Evolutionary conservation across 1,284 basidiomycete species (phyloP), one percentile per base, ranked within the genome.

Genomic region (Sporisorium reilianum): DNA sequence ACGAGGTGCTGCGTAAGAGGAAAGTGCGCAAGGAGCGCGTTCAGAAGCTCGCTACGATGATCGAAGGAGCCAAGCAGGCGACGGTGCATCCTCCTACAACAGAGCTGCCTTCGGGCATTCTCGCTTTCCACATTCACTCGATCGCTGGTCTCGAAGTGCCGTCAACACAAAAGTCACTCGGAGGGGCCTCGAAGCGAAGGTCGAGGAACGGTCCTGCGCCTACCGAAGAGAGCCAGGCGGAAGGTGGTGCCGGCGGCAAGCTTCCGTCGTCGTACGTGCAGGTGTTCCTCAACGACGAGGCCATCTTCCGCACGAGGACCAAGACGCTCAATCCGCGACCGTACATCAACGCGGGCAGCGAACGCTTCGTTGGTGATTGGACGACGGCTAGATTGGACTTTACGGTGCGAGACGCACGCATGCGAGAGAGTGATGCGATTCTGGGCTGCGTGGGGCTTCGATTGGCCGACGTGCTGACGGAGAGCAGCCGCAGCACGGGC

Each of bases 181-280:
- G 60, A 14, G 50, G 54, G 22, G 51, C 62, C n/a, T 65, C 64
- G 41, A 78, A 79, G 55, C 48, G 76, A 26, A 73, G 73, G 57
- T 50, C 57, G 28, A 54, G 67, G 18, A 55, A 72, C 55, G 59
- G 44, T 3, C 23, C 53, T 18, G 63, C 68, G 20, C 61, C 66
- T 1, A 61, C 58, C 3, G 75, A 79, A 9, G 77, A 74, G 41
- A 64, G 53, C 48, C 68, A 69, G 14, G 72, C 72, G 12, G 79
- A 76, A 23, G 70, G 72, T 16, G 57, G 65, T 5, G 53, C 64
- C 12, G 64, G 54, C 5, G 67, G 66, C 48, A 74, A 74, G 64
- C 54, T 82, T 8, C 81, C 81, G 7, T 79, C 75, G 25, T 78
- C 79, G 3, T 83, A 83, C 50, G 78, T 79, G 4, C 80, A 83